A percentile compares a stretch with the other conserved stretches of the same genome.
Evolutionary conservation across 1,139 yeast genomes (phyloP).

Genomic region (Yamadazyma atmosphaerica): DNA sequence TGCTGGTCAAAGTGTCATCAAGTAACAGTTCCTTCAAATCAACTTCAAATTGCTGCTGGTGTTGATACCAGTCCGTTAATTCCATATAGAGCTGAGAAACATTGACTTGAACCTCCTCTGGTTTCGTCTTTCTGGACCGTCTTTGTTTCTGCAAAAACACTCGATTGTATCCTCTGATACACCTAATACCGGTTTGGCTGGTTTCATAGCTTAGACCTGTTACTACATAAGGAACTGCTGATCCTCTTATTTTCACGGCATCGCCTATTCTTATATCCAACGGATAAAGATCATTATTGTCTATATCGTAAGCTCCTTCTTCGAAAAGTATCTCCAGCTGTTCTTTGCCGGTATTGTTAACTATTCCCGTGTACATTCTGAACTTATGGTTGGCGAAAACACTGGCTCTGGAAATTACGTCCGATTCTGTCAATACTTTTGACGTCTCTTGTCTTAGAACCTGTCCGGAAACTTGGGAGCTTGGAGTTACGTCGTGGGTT

Average conservation of each 20-base stretch:
- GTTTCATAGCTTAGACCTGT: constrained; percentile 39
- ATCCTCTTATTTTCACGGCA: constrained; percentile 18
- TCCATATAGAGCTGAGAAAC: constrained; percentile 34
- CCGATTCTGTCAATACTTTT: constrained; percentile 18
- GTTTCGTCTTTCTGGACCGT: constrained; percentile 9
- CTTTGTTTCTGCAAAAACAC: constrained; percentile 29
- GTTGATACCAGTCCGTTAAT: constrained; percentile 40
- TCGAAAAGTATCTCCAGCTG: constrained; percentile 33
- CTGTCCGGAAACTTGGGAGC: no score
- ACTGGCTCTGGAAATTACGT: constrained; percentile 21
- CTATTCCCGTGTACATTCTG: constrained; percentile 35
- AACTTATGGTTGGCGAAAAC: constrained; percentile 42
- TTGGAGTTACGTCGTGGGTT: background rate
- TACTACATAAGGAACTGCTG: constrained; percentile 29
- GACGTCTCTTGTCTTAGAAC: constrained; percentile 23
- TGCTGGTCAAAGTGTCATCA: constrained; percentile 8
- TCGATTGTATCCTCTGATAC: constrained; percentile 61
- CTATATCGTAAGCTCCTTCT: constrained; percentile 31
- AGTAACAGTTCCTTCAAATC: constrained; percentile 3
- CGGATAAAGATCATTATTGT: constrained; percentile 29
- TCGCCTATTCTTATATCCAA: constrained; percentile 43
- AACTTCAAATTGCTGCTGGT: constrained; percentile 29
- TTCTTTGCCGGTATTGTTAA: constrained; percentile 21
- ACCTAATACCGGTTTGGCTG: constrained; percentile 30
- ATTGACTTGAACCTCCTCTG: constrained; percentile 15